These are phyloP conservation scores for Salisapilia sapeloensis DNA, from an alignment of 352 stramenopile genomes.

Conservation along the genomic window DNA sequence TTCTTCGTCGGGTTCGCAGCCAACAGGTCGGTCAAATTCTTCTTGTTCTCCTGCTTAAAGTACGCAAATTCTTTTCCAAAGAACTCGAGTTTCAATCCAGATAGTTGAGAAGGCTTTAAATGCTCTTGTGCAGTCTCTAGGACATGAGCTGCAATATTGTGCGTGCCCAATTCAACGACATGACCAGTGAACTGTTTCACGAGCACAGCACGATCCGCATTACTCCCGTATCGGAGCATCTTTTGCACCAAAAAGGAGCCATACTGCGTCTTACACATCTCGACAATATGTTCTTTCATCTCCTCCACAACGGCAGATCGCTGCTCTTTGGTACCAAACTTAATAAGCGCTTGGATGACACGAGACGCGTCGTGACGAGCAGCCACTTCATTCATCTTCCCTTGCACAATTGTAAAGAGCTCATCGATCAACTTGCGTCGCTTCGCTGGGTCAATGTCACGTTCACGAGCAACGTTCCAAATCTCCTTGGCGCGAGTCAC, in stretches of 20 bases:
- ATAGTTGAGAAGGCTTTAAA: slow-evolving; percentile 74
- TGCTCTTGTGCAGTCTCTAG: slow-evolving; percentile 84
- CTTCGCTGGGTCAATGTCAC: slow-evolving; percentile 68
- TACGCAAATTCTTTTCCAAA: slow-evolving; percentile 82
- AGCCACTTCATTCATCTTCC: slow-evolving; percentile 88
- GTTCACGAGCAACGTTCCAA: slow-evolving; percentile 90
- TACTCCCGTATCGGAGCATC: slow-evolving; percentile 89
- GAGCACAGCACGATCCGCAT: slow-evolving; percentile 55
- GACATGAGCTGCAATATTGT: slow-evolving; percentile 89
- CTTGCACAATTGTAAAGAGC: slow-evolving; percentile 84
- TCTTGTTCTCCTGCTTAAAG: slow-evolving; percentile 71
- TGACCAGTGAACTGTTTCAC: slow-evolving; percentile 88
- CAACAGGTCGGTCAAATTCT: slow-evolving; percentile 63
- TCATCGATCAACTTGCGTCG: slow-evolving; percentile 78
- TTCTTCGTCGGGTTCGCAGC: slow-evolving; percentile 48
- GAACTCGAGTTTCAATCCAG: slow-evolving; percentile 77
- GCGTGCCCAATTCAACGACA: slow-evolving; percentile 85
- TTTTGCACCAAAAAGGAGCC: slow-evolving; percentile 95
- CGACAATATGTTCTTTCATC: slow-evolving; percentile 84
- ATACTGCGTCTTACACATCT: slow-evolving; percentile 94
- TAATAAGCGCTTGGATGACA: slow-evolving; percentile 90
- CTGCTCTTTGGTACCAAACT: slow-evolving; percentile 84
- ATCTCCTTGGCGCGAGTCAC: slow-evolving; percentile 88
- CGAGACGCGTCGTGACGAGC: slow-evolving; percentile 93
- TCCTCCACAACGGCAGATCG: slow-evolving; percentile 79